Base-by-base conservation (phyloP, 768 basidiomycete species). In the Cantharellus cinnabarinus region DNA sequence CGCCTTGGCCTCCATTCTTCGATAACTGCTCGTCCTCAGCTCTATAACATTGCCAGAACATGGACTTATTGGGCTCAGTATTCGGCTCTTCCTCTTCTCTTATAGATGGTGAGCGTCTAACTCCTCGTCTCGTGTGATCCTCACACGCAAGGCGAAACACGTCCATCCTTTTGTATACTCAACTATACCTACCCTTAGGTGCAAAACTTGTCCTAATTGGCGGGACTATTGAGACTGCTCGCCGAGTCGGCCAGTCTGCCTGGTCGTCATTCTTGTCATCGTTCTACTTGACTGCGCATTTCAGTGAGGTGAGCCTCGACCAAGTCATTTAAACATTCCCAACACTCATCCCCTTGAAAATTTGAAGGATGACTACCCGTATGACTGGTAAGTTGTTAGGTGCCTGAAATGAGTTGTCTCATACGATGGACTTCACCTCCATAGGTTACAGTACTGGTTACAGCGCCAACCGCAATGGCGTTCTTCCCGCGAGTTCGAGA, bases 141-240 rank as follows among this genome's bases (percentile, higher is more conserved):
- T 29, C 20, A 29, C 20, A 29, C 20, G 20, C 20, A 29, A 29
- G 20, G 20, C 20, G 20, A 29, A 29, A 29, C 20, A 29, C 20
- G 1, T 29, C 20, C 20, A 29, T 29, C 20, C 20, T 29, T 29
- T 29, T 29, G 20, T 29, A 29, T 29, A 29, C 20, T 29, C 20
- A 29, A 29, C 20, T 29, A 29, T 29, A 29, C 20, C 20, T 29
- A 29, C 20, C 20, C 20, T 29, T 37, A 54, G 52, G 52, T 10
- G 56, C 56, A 5, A 57, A 57, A 37, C 41, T 57, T 5, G 56
- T 57, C 38, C 14, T 57, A 5, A 57, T 57, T 41, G 56, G 56
- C 10, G 40, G 56, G 39, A 57, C 56, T 41, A 42, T 57, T 14
- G 56, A 57, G 56, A 57, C 56, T 38, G 52, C 52, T 37, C 52